Percentiles rank a stretch among this genome's conserved stretches.
These are phyloP conservation scores for Nakazawaea siamensis DNA, from an alignment of 805 yeast genomes.

Conservation along the genomic window DNA sequence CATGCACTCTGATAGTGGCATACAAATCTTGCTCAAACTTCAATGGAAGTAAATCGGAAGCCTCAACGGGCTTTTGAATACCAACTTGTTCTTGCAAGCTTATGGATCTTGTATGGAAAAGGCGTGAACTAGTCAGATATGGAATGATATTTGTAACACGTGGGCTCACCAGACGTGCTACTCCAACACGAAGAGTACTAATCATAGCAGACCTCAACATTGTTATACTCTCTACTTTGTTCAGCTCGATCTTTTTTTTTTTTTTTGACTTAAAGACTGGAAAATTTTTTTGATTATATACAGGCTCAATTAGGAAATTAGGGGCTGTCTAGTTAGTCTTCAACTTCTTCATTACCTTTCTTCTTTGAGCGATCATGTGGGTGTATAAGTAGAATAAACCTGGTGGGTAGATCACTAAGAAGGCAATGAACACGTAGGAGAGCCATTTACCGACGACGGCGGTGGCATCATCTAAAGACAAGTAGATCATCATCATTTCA, in stretches of 20 bases:
- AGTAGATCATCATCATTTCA: conserved; percentile 63
- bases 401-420: conserved; percentile 69
- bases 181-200: too few relatives aligned
- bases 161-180: too few relatives aligned
- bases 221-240: too few relatives aligned
- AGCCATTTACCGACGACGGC: conserved; percentile 38
- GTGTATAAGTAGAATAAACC: conserved; percentile 79
- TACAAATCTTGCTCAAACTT: conserved; percentile 64
- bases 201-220: too few relatives aligned
- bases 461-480: conserved; percentile 67
- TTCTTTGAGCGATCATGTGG: conserved; percentile 86
- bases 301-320: not conserved
- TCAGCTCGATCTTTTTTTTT: too few relatives aligned
- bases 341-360: conserved; percentile 53
- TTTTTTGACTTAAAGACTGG: too few relatives aligned
- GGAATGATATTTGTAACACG: too few relatives aligned
- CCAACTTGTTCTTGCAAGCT: too few relatives aligned
- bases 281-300: too few relatives aligned
- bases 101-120: too few relatives aligned
- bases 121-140: too few relatives aligned
- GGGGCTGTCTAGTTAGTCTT: conserved; percentile 7
- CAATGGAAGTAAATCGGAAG: conserved; percentile 53
- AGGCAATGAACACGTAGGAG: conserved; percentile 44
- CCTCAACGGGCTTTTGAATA: too few relatives aligned
- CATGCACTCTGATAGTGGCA: conserved; percentile 76